Percentiles rank a stretch among this genome's conserved stretches.
Conservation (phyloP, 768 basidiomycete genomes). For the Phlegmacium glaucopus region DNA sequence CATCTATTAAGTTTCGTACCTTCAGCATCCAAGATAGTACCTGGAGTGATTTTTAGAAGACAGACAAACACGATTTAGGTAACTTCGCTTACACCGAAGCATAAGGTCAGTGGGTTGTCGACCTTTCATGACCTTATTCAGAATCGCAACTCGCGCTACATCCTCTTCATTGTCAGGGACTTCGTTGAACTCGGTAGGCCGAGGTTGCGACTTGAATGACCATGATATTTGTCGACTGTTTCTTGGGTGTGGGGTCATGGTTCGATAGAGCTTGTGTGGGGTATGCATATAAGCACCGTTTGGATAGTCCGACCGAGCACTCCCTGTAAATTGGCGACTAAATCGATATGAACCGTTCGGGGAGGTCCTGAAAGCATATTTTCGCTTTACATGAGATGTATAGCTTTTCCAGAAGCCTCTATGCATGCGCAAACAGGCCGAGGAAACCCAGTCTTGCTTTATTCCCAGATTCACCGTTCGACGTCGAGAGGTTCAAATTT, state of each 20-base stretch:
- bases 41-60: slow-evolving; percentile 35
- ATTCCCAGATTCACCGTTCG: slow-evolving; percentile 9
- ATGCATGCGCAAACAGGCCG: slow-evolving; percentile 40
- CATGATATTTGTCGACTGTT: slow-evolving; percentile 29
- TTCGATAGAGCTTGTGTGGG: neutral
- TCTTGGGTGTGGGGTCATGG: neutral
- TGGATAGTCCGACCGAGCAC: slow-evolving; percentile 7
- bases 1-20: slow-evolving; percentile 40
- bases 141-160: slow-evolving; percentile 63
- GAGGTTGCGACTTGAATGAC: slow-evolving; percentile 29
- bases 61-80: slow-evolving; percentile 6
- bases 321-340: slow-evolving; percentile 9
- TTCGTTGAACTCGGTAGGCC: slow-evolving; percentile 25
- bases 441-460: slow-evolving; percentile 14
- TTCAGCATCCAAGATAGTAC: slow-evolving; percentile 83
- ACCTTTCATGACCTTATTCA: slow-evolving; percentile 85
- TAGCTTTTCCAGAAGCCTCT: slow-evolving; percentile 28
- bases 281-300: slow-evolving; percentile 1
- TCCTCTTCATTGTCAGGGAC: slow-evolving; percentile 57
- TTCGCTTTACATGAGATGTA: slow-evolving; percentile 39
- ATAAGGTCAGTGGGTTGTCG: slow-evolving; percentile 87
- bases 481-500: slow-evolving; percentile 10
- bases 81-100: slow-evolving; percentile 72
- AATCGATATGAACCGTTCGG: slow-evolving; percentile 2
- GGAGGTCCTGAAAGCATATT: slow-evolving; percentile 13